Base-by-base conservation (phyloP, 2,329 filamentous ascomycete genomes). In the Talaromyces albobiverticillius region DNA sequence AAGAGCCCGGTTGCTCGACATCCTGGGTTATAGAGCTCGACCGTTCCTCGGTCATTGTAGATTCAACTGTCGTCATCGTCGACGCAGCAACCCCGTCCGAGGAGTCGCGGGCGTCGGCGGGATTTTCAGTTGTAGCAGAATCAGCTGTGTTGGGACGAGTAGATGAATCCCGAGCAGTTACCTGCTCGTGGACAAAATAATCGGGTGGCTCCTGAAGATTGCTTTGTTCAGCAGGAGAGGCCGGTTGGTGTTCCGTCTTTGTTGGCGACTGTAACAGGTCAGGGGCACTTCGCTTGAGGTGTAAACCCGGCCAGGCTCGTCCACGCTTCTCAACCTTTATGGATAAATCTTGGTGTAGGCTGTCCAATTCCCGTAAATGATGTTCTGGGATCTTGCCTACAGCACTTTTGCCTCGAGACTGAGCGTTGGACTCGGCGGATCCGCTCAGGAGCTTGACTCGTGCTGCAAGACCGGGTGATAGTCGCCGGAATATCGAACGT, bases 401-500 rank as follows among this genome's bases (percentile, higher is more conserved):
- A 8, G 60, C 57, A 46, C 62, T 64, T 32, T 64, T 26, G 36
- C 48, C 41, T 32, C 64, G 67, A 36, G 55, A 56, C 8, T 57
- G 58, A 52, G 57, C 14, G 60, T 54, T 31, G 53, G 41, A 10
- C 52, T 69, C 71, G 50, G 59, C 63, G 51, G 64, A 70, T 29
- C 71, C 65, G 65, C 74, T 71, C 20, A 75, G 62, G 25, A 71
- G 57, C 56, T 73, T 75, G 51, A 75, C 71, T 45, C 72, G 70
- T 46, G 72, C 72, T 9, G 72, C 72, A 10, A 75, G 63, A 18
- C 70, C 71, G 46, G 72, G 72, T 38, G 72, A 75, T 42, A 75
- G 61, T 16, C 71, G 71, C 55, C 72, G 71, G 47, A 75, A 67
- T 57, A 75, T 69, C 20, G 68, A 71, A 18, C 64, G 67, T 29